phyloP scores from a whole-genome alignment of 2,329 filamentous ascomycete species.

The Ascochyta clinopodiicola region DNA sequence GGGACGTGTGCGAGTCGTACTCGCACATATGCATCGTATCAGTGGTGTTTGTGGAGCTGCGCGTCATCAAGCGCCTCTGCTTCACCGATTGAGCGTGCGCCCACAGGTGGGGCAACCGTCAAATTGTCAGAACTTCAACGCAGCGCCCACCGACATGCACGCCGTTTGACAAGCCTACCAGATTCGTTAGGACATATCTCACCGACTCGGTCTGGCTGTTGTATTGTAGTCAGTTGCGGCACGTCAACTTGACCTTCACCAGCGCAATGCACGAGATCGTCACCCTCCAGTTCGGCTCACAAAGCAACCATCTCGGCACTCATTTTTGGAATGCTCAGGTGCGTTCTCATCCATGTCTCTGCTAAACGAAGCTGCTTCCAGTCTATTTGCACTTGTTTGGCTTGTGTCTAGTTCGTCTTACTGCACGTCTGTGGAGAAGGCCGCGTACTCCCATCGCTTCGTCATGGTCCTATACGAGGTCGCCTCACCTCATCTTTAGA shows the following conservation, averaged over 20 bases:
- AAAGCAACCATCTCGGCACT: conserved; percentile 90
- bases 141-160: not conserved
- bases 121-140: conserved; percentile 13
- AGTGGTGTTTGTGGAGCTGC: conserved; percentile 1
- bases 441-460: conserved; percentile 25
- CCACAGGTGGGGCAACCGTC: conserved; percentile 13
- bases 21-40: not conserved
- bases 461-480: conserved; percentile 18
- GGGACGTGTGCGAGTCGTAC: not conserved
- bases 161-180: not conserved
- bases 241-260: not conserved
- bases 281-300: conserved; percentile 89
- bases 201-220: not conserved
- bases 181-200: not conserved
- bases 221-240: not conserved
- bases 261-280: conserved; percentile 87
- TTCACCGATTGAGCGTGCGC: conserved; percentile 1
- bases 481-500: not conserved
- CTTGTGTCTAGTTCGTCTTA: not conserved
- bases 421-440: conserved; percentile 21
- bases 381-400: not conserved
- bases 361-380: not conserved
- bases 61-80: conserved; percentile 12
- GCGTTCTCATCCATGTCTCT: conserved; percentile 19
- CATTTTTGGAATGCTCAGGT: conserved; percentile 98